These are phyloP conservation scores for Sclerotinia sclerotiorum DNA, from an alignment of 2,329 filamentous ascomycete genomes.

Conservation along the genomic window DNA sequence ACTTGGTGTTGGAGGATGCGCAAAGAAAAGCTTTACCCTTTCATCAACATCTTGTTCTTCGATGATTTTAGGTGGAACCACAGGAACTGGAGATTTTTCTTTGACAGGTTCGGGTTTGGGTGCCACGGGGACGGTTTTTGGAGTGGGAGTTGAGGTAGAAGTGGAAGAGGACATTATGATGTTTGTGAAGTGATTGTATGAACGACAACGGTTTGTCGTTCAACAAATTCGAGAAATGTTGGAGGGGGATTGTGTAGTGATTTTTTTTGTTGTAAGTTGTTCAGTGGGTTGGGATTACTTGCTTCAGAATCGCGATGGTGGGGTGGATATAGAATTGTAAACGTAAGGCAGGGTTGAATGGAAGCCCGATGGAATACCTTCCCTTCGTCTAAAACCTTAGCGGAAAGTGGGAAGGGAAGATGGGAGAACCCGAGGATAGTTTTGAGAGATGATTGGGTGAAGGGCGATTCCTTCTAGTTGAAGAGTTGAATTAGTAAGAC, in stretches of 20 bases:
- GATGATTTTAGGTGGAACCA: not conserved
- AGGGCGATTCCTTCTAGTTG: not conserved
- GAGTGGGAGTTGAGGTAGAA: not conserved
- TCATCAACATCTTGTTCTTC: conserved; percentile 25
- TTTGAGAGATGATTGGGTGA: not conserved
- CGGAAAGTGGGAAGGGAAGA: not conserved
- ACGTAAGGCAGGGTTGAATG: conserved; percentile 18
- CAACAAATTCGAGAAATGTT: not conserved
- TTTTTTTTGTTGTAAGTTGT: conserved; percentile 17
- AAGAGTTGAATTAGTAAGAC: not conserved
- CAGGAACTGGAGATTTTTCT: conserved; percentile 13
- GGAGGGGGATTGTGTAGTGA: not conserved
- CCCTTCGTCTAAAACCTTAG: conserved; percentile 7
- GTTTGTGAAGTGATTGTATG: not conserved
- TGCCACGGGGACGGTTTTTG: not conserved
- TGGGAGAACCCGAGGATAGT: not conserved
- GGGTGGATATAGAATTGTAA: conserved; percentile 6
- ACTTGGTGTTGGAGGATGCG: not conserved
- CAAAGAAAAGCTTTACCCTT: conserved; percentile 19
- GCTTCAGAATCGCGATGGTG: conserved; percentile 20
- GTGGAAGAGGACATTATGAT: conserved; percentile 13
- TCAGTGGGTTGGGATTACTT: conserved; percentile 5
- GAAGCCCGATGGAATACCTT: not conserved
- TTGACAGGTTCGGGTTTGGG: conserved; percentile 9
- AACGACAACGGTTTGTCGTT: conserved; percentile 17